These are phyloP conservation scores for Extremus antarcticus DNA, from an alignment of 495 filamentous ascomycete species.

Conservation along the genomic window DNA sequence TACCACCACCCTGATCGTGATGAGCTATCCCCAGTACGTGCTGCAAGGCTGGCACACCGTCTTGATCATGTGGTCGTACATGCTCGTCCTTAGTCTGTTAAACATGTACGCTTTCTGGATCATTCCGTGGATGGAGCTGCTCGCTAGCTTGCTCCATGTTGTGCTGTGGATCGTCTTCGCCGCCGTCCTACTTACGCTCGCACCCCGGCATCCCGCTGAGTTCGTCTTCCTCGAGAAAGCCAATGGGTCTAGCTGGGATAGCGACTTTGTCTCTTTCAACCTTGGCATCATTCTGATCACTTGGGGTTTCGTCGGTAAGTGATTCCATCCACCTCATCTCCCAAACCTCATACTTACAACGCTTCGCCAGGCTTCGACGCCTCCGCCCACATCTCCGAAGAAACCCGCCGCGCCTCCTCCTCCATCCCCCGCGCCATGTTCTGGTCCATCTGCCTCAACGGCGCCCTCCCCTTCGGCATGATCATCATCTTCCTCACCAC, in stretches of 20 bases:
- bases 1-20: slow-evolving; percentile 37
- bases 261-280: slow-evolving; percentile 6
- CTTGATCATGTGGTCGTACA: slow-evolving; percentile 39
- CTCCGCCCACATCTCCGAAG: slow-evolving; percentile 2
- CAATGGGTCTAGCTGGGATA: not conserved
- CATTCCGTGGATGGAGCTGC: slow-evolving; percentile 38
- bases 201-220: slow-evolving; percentile 34
- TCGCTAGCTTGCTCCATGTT: slow-evolving; percentile 39
- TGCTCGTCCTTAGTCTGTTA: slow-evolving; percentile 30
- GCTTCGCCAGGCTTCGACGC: slow-evolving; percentile 7
- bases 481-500: not conserved
- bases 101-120: slow-evolving; percentile 38
- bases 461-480: slow-evolving; percentile 2
- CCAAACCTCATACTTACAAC: not conserved
- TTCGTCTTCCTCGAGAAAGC: slow-evolving; percentile 31
- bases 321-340: not conserved
- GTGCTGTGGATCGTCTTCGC: slow-evolving; percentile 37
- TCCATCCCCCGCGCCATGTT: slow-evolving; percentile 7
- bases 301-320: slow-evolving; percentile 5
- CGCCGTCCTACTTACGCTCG: slow-evolving; percentile 33
- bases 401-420: slow-evolving; percentile 3
- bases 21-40: slow-evolving; percentile 35
- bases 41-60: slow-evolving; percentile 38
- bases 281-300: slow-evolving; percentile 7
- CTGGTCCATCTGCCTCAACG: slow-evolving; percentile 10